Evolutionary conservation across 2,329 filamentous ascomycete species (phyloP).

Genomic region (Escovopsis sp.): DNA sequence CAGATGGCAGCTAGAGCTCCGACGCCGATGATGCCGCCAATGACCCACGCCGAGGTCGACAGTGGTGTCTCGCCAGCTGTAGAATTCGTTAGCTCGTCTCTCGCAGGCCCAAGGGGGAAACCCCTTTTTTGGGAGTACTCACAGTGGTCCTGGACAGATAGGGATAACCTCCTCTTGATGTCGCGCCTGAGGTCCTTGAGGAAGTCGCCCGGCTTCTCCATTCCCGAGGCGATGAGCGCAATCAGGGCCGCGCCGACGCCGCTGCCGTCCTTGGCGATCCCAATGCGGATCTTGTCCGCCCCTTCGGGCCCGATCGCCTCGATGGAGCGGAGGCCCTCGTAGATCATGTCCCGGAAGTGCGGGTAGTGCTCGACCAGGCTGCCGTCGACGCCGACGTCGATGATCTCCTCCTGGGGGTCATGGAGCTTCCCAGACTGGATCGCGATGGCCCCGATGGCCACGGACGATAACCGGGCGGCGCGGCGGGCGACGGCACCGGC

Average conservation of each 20-base stretch:
- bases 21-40: slow-evolving; percentile 22
- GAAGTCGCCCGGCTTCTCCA: slow-evolving; percentile 37
- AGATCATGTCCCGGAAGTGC: slow-evolving; percentile 75
- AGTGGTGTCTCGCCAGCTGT: slow-evolving; percentile 18
- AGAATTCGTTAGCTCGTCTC: not conserved
- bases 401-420: slow-evolving; percentile 49
- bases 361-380: slow-evolving; percentile 94
- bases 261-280: slow-evolving; percentile 91
- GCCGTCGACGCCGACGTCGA: slow-evolving; percentile 89
- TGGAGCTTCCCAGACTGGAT: slow-evolving; percentile 63
- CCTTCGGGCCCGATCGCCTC: slow-evolving; percentile 63
- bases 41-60: slow-evolving; percentile 17
- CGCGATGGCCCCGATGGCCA: slow-evolving; percentile 74
- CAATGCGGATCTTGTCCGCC: slow-evolving; percentile 79
- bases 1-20: slow-evolving; percentile 24
- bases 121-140: slow-evolving; percentile 9
- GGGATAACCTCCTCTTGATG: slow-evolving; percentile 20
- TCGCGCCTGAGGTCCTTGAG: slow-evolving; percentile 26
- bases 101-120: not conserved
- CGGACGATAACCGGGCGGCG: slow-evolving; percentile 73
- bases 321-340: slow-evolving; percentile 64
- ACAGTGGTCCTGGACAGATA: slow-evolving; percentile 16
- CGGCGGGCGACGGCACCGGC: slow-evolving; percentile 75
- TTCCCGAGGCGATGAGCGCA: slow-evolving; percentile 68
- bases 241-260: slow-evolving; percentile 77